Percentiles rank a stretch among this genome's conserved stretches.
These are phyloP conservation scores for Emergomyces pasteurianus DNA, from an alignment of 2,329 filamentous ascomycete genomes.

Conservation along the genomic window DNA sequence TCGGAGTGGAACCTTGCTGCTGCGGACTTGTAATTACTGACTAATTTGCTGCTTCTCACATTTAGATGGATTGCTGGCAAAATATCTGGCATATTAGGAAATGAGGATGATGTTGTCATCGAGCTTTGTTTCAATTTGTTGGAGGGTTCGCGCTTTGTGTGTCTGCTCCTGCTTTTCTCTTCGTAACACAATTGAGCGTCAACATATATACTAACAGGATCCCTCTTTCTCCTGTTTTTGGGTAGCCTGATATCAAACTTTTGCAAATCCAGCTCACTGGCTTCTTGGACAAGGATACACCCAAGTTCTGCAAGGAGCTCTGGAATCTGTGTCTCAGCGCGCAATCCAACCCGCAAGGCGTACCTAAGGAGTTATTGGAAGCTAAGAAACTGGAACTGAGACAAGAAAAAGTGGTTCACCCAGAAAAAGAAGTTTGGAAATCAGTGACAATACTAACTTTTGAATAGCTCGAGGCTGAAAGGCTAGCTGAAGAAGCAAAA, in stretches of 20 bases:
- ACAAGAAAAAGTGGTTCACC: constrained; percentile 65
- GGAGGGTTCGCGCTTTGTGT: constrained; percentile 64
- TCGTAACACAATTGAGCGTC: constrained; percentile 1
- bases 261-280: constrained; percentile 90
- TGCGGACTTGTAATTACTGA: not conserved
- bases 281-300: constrained; percentile 86
- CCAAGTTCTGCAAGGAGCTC: constrained; percentile 80
- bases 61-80: constrained; percentile 86
- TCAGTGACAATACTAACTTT: constrained; percentile 2
- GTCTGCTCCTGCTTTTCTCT: constrained; percentile 23
- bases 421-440: constrained; percentile 8
- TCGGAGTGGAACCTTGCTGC: not conserved
- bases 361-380: constrained; percentile 87
- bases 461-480: constrained; percentile 64
- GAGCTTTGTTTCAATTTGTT: constrained; percentile 62
- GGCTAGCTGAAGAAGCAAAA: constrained; percentile 62
- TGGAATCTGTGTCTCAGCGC: constrained; percentile 89
- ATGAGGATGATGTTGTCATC: constrained; percentile 90
- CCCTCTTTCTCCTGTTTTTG: constrained; percentile 11
- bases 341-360: constrained; percentile 75
- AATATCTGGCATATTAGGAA: constrained; percentile 78
- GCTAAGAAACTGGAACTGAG: constrained; percentile 92
- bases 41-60: not conserved
- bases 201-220: constrained; percentile 13
- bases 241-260: constrained; percentile 85